Percentiles rank a stretch among this genome's conserved stretches.
phyloP scores from a whole-genome alignment of 1,139 yeast genomes.

The Kodamaea suecica region DNA sequence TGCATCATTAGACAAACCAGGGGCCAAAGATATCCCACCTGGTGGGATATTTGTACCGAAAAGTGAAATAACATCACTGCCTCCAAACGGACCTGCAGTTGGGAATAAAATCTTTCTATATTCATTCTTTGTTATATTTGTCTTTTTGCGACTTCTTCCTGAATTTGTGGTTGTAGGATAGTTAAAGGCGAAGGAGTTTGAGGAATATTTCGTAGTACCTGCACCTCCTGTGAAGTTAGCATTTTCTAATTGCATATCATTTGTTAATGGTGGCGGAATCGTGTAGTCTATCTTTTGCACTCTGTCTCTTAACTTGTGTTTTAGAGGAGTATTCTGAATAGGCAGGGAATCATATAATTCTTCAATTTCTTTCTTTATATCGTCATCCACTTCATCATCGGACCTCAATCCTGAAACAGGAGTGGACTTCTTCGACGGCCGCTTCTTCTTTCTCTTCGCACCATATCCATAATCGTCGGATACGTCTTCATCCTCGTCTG shows the following conservation, averaged over 20 bases:
- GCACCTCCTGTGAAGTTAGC: slow-evolving; percentile 1
- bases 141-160: slow-evolving; percentile 25
- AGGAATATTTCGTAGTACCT: slow-evolving; percentile 3
- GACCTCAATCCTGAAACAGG: slow-evolving; percentile 23
- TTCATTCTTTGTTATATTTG: slow-evolving; percentile 37
- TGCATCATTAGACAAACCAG: slow-evolving; percentile 30
- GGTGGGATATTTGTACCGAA: slow-evolving; percentile 67
- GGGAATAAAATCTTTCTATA: slow-evolving; percentile 70
- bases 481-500: slow-evolving; percentile 36
- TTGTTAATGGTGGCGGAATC: slow-evolving; percentile 78
- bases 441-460: slow-evolving; percentile 15
- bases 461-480: slow-evolving; percentile 26
- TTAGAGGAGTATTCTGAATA: slow-evolving; percentile 41
- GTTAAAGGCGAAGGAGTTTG: slow-evolving; percentile 1
- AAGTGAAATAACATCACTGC: slow-evolving; percentile 76
- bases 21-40: slow-evolving; percentile 40
- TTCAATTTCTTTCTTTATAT: slow-evolving; percentile 48
- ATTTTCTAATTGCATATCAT: slow-evolving; percentile 36
- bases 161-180: slow-evolving; percentile 15
- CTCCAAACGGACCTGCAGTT: slow-evolving; percentile 98
- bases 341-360: slow-evolving; percentile 55
- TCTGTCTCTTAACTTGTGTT: slow-evolving; percentile 72
- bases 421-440: slow-evolving; percentile 20
- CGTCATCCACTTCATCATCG: slow-evolving; percentile 33
- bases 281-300: slow-evolving; percentile 71